Conservation (phyloP, 768 basidiomycete genomes). For the Suillus luteus region DNA sequence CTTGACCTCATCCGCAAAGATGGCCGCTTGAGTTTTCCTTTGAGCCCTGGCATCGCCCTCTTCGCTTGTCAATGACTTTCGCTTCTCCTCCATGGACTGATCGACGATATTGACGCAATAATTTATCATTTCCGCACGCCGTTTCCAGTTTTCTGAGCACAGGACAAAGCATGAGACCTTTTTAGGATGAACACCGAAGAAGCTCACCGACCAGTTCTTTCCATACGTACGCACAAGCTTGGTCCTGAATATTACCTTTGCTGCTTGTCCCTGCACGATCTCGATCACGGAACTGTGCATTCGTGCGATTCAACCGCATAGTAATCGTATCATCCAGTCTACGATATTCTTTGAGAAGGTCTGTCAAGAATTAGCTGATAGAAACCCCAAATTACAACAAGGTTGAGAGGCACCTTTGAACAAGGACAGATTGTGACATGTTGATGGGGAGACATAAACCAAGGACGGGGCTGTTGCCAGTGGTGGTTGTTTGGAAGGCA, state of each 20-base stretch:
- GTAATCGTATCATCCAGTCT: slow-evolving; percentile 77
- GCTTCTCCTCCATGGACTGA: slow-evolving; percentile 59
- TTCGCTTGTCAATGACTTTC: slow-evolving; percentile 43
- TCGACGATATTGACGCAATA: slow-evolving; percentile 78
- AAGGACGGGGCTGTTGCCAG: slow-evolving; percentile 59
- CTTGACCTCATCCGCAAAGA: slow-evolving; percentile 73
- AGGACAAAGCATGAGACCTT: slow-evolving; percentile 23
- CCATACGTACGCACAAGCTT: slow-evolving; percentile 78
- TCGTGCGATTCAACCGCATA: slow-evolving; percentile 80
- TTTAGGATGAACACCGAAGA: slow-evolving; percentile 16
- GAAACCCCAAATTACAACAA: slow-evolving; percentile 7
- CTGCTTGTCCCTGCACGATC: slow-evolving; percentile 52
- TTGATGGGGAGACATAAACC: slow-evolving; percentile 72
- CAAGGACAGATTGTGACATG: slow-evolving; percentile 71
- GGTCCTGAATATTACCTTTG: slow-evolving; percentile 63
- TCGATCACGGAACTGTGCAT: slow-evolving; percentile 72
- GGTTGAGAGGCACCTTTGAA: slow-evolving; percentile 58
- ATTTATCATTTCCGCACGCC: slow-evolving; percentile 68
- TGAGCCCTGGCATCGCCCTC: slow-evolving; percentile 46
- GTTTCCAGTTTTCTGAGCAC: slow-evolving; percentile 64
- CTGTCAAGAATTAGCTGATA: slow-evolving; percentile 41
- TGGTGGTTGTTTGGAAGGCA: slow-evolving; percentile 48
- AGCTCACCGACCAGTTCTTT: slow-evolving; percentile 72
- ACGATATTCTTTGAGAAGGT: slow-evolving; percentile 81
- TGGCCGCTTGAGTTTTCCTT: slow-evolving; percentile 54